phyloP scores from a whole-genome alignment of 495 filamentous ascomycete genomes.

The Penicillium alfredii region DNA sequence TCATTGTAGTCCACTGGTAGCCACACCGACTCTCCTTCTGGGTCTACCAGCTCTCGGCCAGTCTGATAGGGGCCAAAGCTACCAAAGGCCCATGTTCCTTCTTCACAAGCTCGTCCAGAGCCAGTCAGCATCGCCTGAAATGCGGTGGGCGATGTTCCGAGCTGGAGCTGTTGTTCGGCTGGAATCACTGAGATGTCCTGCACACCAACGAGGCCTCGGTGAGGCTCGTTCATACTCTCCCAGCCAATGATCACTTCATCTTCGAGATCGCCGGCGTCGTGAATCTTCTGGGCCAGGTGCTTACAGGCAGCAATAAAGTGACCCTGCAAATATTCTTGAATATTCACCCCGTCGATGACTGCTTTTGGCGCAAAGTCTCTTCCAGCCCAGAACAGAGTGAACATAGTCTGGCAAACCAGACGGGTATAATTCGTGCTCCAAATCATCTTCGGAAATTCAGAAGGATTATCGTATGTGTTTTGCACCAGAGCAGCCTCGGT shows the following conservation, averaged over 20 bases:
- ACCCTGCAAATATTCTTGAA: constrained; percentile 89
- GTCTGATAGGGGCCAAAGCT: constrained; percentile 86
- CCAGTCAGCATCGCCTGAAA: constrained; percentile 92
- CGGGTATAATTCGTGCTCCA: constrained; percentile 97
- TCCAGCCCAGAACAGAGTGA: constrained; percentile 92
- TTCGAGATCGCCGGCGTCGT: constrained; percentile 85
- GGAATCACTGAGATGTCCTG: constrained; percentile 79
- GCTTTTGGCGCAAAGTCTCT: constrained; percentile 92
- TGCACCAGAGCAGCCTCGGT: constrained; percentile 94
- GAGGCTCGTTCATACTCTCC: constrained; percentile 94
- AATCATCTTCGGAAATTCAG: constrained; percentile 93
- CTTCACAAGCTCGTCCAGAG: constrained; percentile 81
- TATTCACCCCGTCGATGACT: constrained; percentile 89
- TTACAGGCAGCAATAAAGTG: constrained; percentile 77
- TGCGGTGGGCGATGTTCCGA: constrained; percentile 88
- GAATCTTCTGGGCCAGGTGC: constrained; percentile 76
- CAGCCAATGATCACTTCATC: constrained; percentile 87
- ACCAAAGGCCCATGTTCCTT: constrained; percentile 89
- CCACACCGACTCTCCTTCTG: constrained; percentile 81
- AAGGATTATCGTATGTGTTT: constrained; percentile 85
- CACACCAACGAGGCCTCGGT: constrained; percentile 80
- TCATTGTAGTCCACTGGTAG: constrained; percentile 76
- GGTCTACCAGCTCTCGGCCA: constrained; percentile 77
- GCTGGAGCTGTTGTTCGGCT: constrained; percentile 81
- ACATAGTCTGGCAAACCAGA: constrained; percentile 81